Percentiles rank a stretch among this genome's conserved stretches.
phyloP scores from a whole-genome alignment of 768 basidiomycete species.

The Paxillus involutus region DNA sequence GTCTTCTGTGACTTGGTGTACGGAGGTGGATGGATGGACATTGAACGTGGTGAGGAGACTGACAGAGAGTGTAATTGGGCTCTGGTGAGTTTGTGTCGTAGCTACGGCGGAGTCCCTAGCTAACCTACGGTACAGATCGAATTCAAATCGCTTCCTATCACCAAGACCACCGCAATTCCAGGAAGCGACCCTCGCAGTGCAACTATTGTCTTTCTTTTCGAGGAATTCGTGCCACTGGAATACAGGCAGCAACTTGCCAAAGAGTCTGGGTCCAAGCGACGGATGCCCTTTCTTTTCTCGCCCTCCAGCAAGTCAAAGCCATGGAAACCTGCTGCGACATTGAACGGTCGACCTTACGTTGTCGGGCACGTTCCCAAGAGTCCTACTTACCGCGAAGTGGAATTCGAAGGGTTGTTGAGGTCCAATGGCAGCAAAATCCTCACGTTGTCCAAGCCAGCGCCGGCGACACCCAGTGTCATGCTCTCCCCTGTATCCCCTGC shows the following conservation, averaged over 20 bases:
- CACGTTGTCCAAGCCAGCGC: conserved; percentile 27
- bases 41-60: conserved; percentile 63
- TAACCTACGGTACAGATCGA: conserved; percentile 58
- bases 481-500: conserved; percentile 23
- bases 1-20: conserved; percentile 82
- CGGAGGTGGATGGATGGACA: conserved; percentile 84
- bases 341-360: conserved; percentile 78
- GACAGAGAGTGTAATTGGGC: conserved; percentile 94
- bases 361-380: conserved; percentile 56
- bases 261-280: conserved; percentile 51
- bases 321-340: conserved; percentile 82
- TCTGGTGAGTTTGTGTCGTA: conserved; percentile 52
- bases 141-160: conserved; percentile 72
- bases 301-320: conserved; percentile 45
- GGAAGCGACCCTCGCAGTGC: conserved; percentile 68
- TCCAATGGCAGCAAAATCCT: conserved; percentile 48
- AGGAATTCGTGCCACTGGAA: conserved; percentile 91
- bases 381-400: conserved; percentile 60
- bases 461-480: conserved; percentile 13
- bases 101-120: neutral
- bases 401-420: conserved; percentile 76
- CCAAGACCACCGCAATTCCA: conserved; percentile 15
- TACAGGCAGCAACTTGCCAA: conserved; percentile 74
- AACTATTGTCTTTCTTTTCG: conserved; percentile 76
- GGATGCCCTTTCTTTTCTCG: conserved; percentile 69